Evolutionary conservation across 495 filamentous ascomycete genomes (phyloP), one percentile per base, ranked within the genome.

Genomic region (Penicillium angulare): DNA sequence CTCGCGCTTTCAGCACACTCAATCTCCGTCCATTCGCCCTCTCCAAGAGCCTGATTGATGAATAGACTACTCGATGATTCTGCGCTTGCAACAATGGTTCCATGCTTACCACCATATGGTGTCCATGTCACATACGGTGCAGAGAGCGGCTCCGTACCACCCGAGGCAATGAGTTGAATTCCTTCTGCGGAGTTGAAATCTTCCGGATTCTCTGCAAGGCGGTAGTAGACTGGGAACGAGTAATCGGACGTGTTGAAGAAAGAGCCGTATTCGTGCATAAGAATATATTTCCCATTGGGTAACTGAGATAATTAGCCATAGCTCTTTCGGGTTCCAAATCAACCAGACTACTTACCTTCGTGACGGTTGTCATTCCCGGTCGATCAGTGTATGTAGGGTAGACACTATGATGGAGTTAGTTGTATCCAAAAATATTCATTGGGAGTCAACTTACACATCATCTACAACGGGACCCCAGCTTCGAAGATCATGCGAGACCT

Each of bases 301-400:
- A 87, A 76, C 53, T 79, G 6, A 13, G 1, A 12, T 6, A 9
- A 6, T 15, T 24, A 17, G 41, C 24, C 32, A 18, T 16, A 10
- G 5, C 41, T 4, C 0, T 40, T 22, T 40, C 17, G 15, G 4
- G 7, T 21, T 12, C 21, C 23, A 10, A 22, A 4, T 0, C 24
- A 8, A 9, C 13, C 1, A 9, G 8, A 20, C 2, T 15, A 36
- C 41, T 22, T 49, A 69, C 68, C 57, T 69, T 61, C 24, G 79
- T 68, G 4, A 86, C 74, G 7, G 76, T 75, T 7, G 85, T 76
- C 86, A 89, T 89, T 35, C 85, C 86, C 0, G 86, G 86, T 6
- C 85, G 77, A 40, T 76, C 77, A n/a, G 73, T 76, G 57, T 88
- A 86, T 8, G 64, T 73, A 10, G 73, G 56, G 51, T 83, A 82